Conservation (phyloP, 1,139 yeast species). For the Candida sp. region DNA sequence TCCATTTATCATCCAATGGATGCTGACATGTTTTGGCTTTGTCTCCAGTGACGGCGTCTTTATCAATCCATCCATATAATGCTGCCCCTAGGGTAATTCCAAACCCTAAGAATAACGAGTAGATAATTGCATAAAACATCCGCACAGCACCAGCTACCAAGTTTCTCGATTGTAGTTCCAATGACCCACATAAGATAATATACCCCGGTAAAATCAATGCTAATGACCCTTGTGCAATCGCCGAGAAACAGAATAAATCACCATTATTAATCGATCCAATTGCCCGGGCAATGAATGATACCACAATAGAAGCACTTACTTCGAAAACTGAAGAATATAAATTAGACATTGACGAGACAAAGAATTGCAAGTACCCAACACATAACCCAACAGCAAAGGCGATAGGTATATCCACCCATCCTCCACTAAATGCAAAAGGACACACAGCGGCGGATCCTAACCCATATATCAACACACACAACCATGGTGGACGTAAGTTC, state of each 20-base stretch:
- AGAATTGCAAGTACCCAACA: conserved; percentile 80
- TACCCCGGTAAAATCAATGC: conserved; percentile 93
- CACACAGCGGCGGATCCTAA: conserved; percentile 79
- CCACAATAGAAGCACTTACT: conserved; percentile 84
- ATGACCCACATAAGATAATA: conserved; percentile 84
- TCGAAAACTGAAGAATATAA: conserved; percentile 89
- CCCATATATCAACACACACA: conserved; percentile 77
- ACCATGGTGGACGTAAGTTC: conserved; percentile 70
- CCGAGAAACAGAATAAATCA: conserved; percentile 76
- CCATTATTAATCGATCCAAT: conserved; percentile 74
- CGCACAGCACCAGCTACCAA: conserved; percentile 92
- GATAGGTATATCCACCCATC: conserved; percentile 86
- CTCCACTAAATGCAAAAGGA: conserved; percentile 88
- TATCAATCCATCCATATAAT: conserved; percentile 89
- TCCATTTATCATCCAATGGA: conserved; percentile 56
- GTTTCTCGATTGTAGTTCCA: conserved; percentile 86
- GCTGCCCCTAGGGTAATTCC: conserved; percentile 95
- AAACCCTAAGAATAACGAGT: conserved; percentile 85
- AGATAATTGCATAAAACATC: conserved; percentile 94
- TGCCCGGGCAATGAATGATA: conserved; percentile 83
- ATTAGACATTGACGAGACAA: conserved; percentile 80
- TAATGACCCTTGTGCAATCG: conserved; percentile 84
- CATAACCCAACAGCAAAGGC: conserved; percentile 75
- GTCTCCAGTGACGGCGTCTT: conserved; percentile 54
- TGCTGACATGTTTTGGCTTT: conserved; percentile 58